Conservation (phyloP, 2,329 filamentous ascomycete genomes). For the Fusarium sp. region DNA sequence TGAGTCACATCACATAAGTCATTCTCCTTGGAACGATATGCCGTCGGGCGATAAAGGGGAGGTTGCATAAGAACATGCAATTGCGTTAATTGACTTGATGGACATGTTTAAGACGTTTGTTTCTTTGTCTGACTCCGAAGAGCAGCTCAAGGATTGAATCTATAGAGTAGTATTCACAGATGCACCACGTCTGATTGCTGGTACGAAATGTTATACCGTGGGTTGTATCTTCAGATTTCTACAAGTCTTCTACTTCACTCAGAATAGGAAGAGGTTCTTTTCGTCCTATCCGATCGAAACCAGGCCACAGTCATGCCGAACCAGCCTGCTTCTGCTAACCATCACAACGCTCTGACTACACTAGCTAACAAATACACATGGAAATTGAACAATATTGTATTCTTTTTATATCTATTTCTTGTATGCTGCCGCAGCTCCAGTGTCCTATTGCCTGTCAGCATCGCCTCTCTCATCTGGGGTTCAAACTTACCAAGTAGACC, state of each 20-base stretch:
- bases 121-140: no score
- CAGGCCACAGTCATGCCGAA: no score
- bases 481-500: slow-evolving; percentile 29
- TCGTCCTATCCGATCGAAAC: no score
- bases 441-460: slow-evolving; percentile 19
- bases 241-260: no score
- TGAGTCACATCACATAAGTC: fast-evolving
- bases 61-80: fast-evolving
- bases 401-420: slow-evolving; percentile 46
- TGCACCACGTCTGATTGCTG: no score
- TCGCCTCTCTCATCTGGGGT: fast-evolving
- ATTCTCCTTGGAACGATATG: fast-evolving
- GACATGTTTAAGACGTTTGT: no score
- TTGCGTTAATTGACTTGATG: no score
- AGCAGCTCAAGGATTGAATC: no score
- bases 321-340: not conserved
- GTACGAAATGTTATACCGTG: no score
- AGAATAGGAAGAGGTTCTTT: no score
- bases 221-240: no score
- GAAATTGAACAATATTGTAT: slow-evolving; percentile 41
- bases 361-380: fast-evolving
- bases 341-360: not conserved
- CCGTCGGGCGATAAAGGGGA: not conserved
- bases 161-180: no score
- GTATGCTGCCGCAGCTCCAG: slow-evolving; percentile 29